A percentile compares a stretch with the other conserved stretches of the same genome.
phyloP scores from a whole-genome alignment of 371 early-diverging fungal species.

The Phascolomyces articulosus region DNA sequence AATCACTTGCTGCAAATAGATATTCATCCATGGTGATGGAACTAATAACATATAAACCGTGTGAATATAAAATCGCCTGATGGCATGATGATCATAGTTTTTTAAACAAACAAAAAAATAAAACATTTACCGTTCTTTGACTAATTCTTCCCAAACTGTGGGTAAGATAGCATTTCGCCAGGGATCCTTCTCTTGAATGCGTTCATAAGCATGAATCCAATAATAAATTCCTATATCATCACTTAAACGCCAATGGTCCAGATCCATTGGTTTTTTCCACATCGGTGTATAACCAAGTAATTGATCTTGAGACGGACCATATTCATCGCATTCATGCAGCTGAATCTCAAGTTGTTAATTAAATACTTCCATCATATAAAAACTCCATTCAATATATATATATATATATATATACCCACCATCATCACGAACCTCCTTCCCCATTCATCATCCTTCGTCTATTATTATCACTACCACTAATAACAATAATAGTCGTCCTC shows the following conservation, averaged over 20 bases:
- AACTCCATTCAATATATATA: too few relatives aligned
- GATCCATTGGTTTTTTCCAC: conserved; percentile 18
- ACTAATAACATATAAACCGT: background rate
- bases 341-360: conserved; percentile 6
- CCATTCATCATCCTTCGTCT: too few relatives aligned
- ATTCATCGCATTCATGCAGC: conserved; percentile 29
- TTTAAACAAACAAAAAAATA: too few relatives aligned
- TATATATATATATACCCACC: too few relatives aligned
- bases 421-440: too few relatives aligned
- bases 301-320: conserved; percentile 9
- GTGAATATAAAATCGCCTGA: too few relatives aligned
- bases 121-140: background rate
- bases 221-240: conserved; percentile 14
- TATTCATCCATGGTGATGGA: background rate
- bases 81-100: too few relatives aligned
- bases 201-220: conserved; percentile 1
- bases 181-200: background rate
- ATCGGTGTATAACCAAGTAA: conserved; percentile 6
- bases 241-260: conserved; percentile 23
- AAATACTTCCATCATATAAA: too few relatives aligned
- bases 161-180: background rate
- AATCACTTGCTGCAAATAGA: background rate
- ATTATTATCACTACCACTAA: too few relatives aligned
- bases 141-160: conserved; percentile 3
- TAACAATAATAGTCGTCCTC: too few relatives aligned